phyloP scores from a whole-genome alignment of 2,329 filamentous ascomycete genomes.

The Diaporthe destruens region DNA sequence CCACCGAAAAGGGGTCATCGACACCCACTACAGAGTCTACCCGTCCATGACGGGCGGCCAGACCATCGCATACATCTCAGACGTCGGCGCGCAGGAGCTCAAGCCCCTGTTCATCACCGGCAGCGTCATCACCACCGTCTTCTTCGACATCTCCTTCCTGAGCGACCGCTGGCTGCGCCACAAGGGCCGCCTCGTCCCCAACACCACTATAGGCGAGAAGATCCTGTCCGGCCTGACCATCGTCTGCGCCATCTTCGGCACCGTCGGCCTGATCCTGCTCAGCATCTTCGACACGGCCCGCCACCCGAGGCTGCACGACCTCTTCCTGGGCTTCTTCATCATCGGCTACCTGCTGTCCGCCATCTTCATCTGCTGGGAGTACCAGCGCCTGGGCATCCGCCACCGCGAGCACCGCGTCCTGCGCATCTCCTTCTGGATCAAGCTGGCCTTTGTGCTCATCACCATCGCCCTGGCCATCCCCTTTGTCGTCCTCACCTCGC shows the following conservation, averaged over 20 bases:
- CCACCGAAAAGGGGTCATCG: conserved; percentile 57
- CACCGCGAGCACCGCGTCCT: conserved; percentile 83
- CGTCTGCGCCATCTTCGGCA: conserved; percentile 78
- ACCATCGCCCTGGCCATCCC: conserved; percentile 80
- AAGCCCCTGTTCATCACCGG: conserved; percentile 85
- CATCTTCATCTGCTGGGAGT: conserved; percentile 90
- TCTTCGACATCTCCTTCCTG: conserved; percentile 84
- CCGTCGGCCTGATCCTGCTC: conserved; percentile 83
- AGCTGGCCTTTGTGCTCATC: conserved; percentile 84
- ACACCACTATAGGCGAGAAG: conserved; percentile 74
- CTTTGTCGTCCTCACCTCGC: conserved; percentile 73
- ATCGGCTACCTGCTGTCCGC: conserved; percentile 87
- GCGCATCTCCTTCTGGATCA: conserved; percentile 85
- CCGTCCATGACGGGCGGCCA: conserved; percentile 70
- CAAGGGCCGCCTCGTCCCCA: conserved; percentile 80
- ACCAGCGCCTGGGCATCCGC: conserved; percentile 83
- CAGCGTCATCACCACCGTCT: conserved; percentile 77
- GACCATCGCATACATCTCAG: conserved; percentile 78
- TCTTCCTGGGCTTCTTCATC: conserved; percentile 87
- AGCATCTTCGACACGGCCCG: conserved; percentile 86
- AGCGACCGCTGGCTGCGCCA: conserved; percentile 90
- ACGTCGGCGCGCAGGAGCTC: conserved; percentile 71
- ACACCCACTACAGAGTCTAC: conserved; percentile 68
- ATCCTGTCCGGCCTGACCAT: conserved; percentile 72
- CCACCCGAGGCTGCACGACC: conserved; percentile 76